Percentiles rank a stretch among this genome's conserved stretches.
phyloP scores from a whole-genome alignment of 345 rosid species.

The Hibiscus trionum region DNA sequence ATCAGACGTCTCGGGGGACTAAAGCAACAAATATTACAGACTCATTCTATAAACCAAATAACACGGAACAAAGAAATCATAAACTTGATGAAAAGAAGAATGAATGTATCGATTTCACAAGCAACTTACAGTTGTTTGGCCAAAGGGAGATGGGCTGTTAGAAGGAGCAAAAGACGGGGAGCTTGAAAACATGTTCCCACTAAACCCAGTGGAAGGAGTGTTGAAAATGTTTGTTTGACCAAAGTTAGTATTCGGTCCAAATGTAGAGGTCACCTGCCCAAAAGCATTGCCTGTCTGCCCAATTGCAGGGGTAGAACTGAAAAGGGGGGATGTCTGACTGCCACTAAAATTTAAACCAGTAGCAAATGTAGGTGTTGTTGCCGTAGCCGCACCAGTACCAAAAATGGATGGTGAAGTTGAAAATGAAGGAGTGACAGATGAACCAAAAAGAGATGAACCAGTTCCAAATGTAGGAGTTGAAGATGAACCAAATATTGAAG shows the following conservation, averaged over 20 bases:
- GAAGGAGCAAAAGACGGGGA: conserved; percentile 43
- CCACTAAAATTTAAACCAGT: conserved; percentile 22
- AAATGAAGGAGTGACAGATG: conserved; percentile 47
- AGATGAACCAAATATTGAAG: conserved; percentile 40
- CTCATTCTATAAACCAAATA: background rate
- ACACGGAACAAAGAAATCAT: background rate
- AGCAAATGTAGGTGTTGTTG: background rate
- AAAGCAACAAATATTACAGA: background rate
- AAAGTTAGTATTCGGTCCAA: conserved; percentile 48
- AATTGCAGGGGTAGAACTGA: conserved; percentile 35
- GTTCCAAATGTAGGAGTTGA: conserved; percentile 41
- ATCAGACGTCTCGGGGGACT: background rate
- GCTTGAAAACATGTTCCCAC: conserved; percentile 42
- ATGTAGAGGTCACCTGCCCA: conserved; percentile 43
- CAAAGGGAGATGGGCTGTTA: conserved; percentile 29
- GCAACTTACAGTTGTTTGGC: conserved; percentile 51
- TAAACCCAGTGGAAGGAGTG: conserved; percentile 44
- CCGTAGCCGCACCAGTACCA: background rate
- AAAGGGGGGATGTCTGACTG: conserved; percentile 57
- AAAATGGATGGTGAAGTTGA: conserved; percentile 42
- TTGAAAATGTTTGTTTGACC: conserved; percentile 46
- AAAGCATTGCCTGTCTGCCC: conserved; percentile 60
- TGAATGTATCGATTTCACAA: background rate
- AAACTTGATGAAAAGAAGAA: background rate
- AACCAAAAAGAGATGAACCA: conserved; percentile 36